Evolutionary conservation across 805 yeast genomes (phyloP), one percentile per base, ranked within the genome.

Genomic region (Diddensiella santjacobensis): DNA sequence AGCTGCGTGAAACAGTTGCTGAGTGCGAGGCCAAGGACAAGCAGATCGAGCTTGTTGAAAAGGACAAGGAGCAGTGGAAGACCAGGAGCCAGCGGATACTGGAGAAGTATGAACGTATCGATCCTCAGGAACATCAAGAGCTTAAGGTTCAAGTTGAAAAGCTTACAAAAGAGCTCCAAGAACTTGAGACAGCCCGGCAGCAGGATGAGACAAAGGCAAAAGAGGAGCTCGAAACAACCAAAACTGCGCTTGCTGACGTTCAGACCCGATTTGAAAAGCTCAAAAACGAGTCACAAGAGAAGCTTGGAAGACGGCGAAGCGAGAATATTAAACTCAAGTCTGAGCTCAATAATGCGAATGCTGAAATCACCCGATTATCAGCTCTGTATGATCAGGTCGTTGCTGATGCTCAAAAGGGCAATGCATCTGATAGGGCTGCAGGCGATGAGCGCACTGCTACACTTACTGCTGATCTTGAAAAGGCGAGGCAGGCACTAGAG

Each of bases 41-140:
- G 58, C 75, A 77, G 47, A 58, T 83, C 36, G 62, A 63, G 38
- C 62, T 77, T 22, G 58, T 74, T 5, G 66, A 68, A 33, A 79
- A 78, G 52, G 87, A 84, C 51, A 71, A 73, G 45, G 76, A 75
- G n/a, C 70, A 79, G 20, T 78, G 87, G 80, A 79, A 78, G 63
- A 67, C 64, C 11, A 72, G 80, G 51, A 65, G 79, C 4, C 74
- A 74, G 45, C 76, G 74, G 45, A 63, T 77, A 39, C 51, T 75
- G 52, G 69, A 68, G 47, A 74, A 70, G 45, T 71, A 70, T 50
- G 74, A 73, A 44, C 71, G 75, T 15, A 61, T 74, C 45, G 79
- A 75, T 58, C 78, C 80, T 4, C 70, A 60, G 3, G 78, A 74
- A 50, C 64, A 70, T 49, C 64, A 65, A n/a, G 58, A 57, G 11